These are phyloP conservation scores for Suillus fuscotomentosus DNA, from an alignment of 768 basidiomycete genomes.

Conservation along the genomic window DNA sequence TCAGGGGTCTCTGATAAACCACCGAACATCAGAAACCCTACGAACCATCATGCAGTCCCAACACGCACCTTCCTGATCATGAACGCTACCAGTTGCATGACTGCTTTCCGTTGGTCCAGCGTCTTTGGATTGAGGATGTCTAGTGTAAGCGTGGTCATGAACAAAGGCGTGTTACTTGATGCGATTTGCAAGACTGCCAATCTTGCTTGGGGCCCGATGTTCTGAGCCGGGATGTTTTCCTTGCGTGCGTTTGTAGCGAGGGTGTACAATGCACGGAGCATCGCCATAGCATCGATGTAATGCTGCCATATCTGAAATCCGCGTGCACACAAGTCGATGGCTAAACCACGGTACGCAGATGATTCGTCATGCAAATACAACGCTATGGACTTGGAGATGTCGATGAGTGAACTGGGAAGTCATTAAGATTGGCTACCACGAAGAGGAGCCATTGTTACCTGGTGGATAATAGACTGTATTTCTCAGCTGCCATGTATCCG, in stretches of 20 bases:
- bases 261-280: slow-evolving; percentile 79
- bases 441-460: slow-evolving; percentile 42
- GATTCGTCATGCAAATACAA: slow-evolving; percentile 74
- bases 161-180: slow-evolving; percentile 75
- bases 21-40: not conserved
- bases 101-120: slow-evolving; percentile 77
- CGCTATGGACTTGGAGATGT: slow-evolving; percentile 81
- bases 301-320: slow-evolving; percentile 96
- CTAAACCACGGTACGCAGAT: slow-evolving; percentile 64
- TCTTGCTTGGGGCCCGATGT: slow-evolving; percentile 76
- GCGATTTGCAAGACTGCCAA: slow-evolving; percentile 85
- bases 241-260: slow-evolving; percentile 74
- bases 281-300: slow-evolving; percentile 86
- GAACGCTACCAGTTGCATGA: slow-evolving; percentile 92
- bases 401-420: slow-evolving; percentile 63
- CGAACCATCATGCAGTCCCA: not conserved
- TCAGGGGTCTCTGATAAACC: slow-evolving; percentile 67
- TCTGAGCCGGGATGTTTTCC: slow-evolving; percentile 65
- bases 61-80: slow-evolving; percentile 78
- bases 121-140: slow-evolving; percentile 82
- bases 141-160: slow-evolving; percentile 91
- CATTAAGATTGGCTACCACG: slow-evolving; percentile 3
- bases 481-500: slow-evolving; percentile 80
- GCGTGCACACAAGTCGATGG: slow-evolving; percentile 86
- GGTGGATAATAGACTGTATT: slow-evolving; percentile 71